Evolutionary conservation across 331 rosid species (phyloP).

Genomic region (Telfairia occidentalis): DNA sequence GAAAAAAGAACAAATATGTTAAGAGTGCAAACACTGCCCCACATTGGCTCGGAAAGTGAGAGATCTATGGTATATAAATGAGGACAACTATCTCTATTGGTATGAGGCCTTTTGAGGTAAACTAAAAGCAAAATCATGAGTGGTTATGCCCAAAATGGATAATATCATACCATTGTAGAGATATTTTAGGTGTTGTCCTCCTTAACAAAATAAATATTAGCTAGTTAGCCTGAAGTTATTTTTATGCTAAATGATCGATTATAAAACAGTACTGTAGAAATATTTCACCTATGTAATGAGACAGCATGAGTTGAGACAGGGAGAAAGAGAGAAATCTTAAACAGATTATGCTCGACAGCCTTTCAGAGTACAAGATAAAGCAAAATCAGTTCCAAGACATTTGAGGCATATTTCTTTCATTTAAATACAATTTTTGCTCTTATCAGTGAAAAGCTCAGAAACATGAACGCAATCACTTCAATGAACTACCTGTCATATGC

Average conservation of each 20-base stretch:
- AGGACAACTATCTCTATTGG: too few relatives aligned
- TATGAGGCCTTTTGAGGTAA: too few relatives aligned
- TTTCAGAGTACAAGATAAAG: neutral
- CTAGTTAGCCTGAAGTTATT: conserved; percentile 4
- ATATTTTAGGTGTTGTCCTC: too few relatives aligned
- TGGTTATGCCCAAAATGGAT: too few relatives aligned
- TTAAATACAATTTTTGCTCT: neutral
- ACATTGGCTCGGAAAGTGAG: too few relatives aligned
- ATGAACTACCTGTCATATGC: neutral
- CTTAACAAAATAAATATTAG: neutral
- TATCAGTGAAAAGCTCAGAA: neutral
- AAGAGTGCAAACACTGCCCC: too few relatives aligned
- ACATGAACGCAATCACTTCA: neutral
- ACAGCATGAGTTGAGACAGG: neutral
- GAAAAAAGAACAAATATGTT: neutral
- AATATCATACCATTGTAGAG: too few relatives aligned
- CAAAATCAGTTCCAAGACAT: neutral
- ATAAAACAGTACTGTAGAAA: neutral
- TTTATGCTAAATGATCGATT: neutral
- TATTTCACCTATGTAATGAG: neutral
- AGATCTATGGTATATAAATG: too few relatives aligned
- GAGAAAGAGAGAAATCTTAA: neutral
- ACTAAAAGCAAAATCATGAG: too few relatives aligned
- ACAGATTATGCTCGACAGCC: neutral
- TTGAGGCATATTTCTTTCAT: neutral